A percentile compares a stretch with the other conserved stretches of the same genome.
Conservation (phyloP, 371 early-diverging fungal species). For the Conidiobolus incongruus region DNA sequence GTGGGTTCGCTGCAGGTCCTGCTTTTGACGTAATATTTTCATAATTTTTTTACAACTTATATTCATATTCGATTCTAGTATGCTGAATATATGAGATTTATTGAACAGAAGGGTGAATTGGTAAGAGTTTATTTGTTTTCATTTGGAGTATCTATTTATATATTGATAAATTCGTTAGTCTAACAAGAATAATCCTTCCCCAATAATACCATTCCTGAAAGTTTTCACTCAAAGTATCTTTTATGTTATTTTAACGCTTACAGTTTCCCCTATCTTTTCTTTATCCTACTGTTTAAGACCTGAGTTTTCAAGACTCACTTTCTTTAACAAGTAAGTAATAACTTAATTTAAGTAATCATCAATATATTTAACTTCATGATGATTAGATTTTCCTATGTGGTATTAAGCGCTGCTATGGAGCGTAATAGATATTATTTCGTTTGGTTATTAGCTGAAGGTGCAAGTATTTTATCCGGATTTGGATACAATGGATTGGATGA, state of each 20-base stretch:
- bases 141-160: too few species aligned
- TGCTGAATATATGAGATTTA: background rate
- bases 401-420: conserved; percentile 31
- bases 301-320: background rate
- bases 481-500: conserved; percentile 53
- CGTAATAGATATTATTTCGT: conserved; percentile 67
- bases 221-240: background rate
- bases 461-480: conserved; percentile 59
- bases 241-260: background rate
- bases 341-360: too few species aligned
- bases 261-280: background rate
- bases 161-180: too few species aligned
- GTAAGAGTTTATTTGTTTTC: too few species aligned
- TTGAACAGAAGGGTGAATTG: too few species aligned
- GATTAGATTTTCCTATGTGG: conserved; percentile 29
- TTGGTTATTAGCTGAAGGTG: conserved; percentile 73
- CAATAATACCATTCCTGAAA: background rate
- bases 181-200: too few species aligned
- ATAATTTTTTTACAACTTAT: conserved; percentile 6
- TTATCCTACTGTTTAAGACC: background rate
- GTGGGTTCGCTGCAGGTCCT: conserved; percentile 68
- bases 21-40: conserved; percentile 25
- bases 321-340: background rate
- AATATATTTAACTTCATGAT: too few species aligned
- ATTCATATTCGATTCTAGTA: background rate